phyloP scores from a whole-genome alignment of 1,284 basidiomycete genomes.

The Marasmius tenuissimus region DNA sequence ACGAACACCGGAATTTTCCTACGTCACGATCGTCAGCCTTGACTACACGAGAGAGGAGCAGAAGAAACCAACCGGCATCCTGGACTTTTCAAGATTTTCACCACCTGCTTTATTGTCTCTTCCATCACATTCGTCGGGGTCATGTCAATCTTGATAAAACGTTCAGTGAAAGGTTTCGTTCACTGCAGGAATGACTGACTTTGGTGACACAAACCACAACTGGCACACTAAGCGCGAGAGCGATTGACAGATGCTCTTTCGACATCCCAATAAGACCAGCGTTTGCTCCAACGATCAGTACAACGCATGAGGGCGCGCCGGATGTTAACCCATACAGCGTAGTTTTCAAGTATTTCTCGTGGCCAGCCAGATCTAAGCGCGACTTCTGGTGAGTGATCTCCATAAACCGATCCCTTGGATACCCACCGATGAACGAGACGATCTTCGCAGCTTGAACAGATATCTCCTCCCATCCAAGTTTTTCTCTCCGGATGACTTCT shows the following conservation, averaged over 20 bases:
- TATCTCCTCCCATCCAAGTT: conserved; percentile 96
- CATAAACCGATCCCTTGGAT: no score
- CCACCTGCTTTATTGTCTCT: conserved; percentile 90
- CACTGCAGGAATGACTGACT: conserved; percentile 41
- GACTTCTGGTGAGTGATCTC: no score
- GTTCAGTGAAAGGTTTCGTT: not conserved
- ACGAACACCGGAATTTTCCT: conserved; percentile 81
- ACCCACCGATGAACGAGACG: conserved; percentile 86
- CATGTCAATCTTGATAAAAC: conserved; percentile 84
- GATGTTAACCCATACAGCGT: conserved; percentile 95
- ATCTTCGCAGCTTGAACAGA: conserved; percentile 90
- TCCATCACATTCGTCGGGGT: conserved; percentile 89
- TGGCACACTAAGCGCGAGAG: conserved; percentile 91
- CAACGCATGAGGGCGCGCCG: conserved; percentile 92
- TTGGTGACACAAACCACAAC: conserved; percentile 95
- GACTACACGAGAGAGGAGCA: not conserved
- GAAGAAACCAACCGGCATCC: conserved; percentile 72
- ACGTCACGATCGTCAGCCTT: not conserved
- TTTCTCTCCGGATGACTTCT: conserved; percentile 75
- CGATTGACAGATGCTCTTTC: conserved; percentile 95
- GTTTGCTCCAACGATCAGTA: conserved; percentile 96
- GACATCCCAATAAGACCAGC: conserved; percentile 97
- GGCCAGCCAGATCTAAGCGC: conserved; percentile 78
- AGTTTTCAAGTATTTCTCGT: conserved; percentile 90
- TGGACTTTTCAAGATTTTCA: conserved; percentile 91